Evolutionary conservation across 2,329 filamentous ascomycete genomes (phyloP).

Genomic region (Colletotrichum tropicale): DNA sequence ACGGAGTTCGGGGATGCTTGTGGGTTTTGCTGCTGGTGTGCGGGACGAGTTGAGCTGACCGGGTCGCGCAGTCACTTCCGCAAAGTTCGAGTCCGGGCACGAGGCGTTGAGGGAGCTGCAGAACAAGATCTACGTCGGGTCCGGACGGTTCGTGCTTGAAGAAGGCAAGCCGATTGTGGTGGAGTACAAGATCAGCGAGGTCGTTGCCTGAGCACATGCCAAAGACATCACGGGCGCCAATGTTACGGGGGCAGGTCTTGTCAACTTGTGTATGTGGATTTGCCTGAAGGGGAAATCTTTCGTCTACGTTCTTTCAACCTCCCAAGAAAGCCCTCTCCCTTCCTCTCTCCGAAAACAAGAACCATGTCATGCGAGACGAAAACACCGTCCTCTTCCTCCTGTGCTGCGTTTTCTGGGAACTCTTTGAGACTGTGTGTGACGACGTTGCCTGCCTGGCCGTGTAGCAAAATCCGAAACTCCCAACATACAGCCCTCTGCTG

Average conservation of each 20-base stretch:
- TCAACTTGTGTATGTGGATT: not conserved
- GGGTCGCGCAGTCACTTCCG: constrained; percentile 35
- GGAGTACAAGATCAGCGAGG: constrained; percentile 48
- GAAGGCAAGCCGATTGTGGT: constrained; percentile 36
- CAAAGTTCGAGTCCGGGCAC: constrained; percentile 41
- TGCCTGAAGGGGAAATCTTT: not conserved
- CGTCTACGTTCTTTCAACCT: not conserved
- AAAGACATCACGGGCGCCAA: not conserved
- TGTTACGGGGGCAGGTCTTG: not conserved
- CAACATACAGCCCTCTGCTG: constrained; percentile 18
- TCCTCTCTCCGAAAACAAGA: not conserved
- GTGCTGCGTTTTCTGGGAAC: not conserved
- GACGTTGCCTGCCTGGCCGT: constrained; percentile 8
- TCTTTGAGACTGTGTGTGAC: not conserved
- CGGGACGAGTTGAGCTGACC: not conserved
- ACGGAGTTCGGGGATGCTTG: constrained; percentile 43
- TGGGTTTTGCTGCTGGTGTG: constrained; percentile 27
- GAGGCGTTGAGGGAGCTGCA: constrained; percentile 37
- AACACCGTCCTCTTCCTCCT: not conserved
- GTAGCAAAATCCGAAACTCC: constrained; percentile 19
- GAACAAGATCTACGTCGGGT: constrained; percentile 43
- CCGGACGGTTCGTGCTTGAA: constrained; percentile 43
- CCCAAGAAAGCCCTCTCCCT: not conserved
- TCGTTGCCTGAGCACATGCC: constrained; percentile 25
- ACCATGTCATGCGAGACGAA: not conserved